These are phyloP conservation scores for Ehretia macrophylla DNA, from an alignment of 257 asterid genomes.

Conservation along the genomic window DNA sequence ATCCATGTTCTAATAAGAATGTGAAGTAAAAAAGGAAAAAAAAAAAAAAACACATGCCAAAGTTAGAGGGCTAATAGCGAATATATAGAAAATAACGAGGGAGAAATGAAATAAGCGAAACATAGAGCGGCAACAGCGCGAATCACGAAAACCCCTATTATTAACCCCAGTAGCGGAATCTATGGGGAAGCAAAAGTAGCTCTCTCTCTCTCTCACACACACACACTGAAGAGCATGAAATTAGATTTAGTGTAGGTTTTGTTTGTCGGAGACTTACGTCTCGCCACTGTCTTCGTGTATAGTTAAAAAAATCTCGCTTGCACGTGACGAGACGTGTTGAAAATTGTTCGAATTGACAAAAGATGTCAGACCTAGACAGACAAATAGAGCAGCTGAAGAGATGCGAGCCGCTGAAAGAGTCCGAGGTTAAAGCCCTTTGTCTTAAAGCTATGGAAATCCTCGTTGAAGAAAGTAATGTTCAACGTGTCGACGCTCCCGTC, in stretches of 20 bases:
- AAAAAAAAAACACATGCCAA: neutral
- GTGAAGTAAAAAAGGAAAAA: too few species aligned
- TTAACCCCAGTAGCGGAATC: neutral
- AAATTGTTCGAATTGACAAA: slow-evolving; percentile 12
- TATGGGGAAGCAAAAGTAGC: slow-evolving; percentile 4
- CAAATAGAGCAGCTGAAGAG: slow-evolving; percentile 91
- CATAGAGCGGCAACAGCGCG: slow-evolving; percentile 28
- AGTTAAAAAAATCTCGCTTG: too few species aligned
- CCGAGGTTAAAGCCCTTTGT: slow-evolving; percentile 83
- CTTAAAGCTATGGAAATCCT: slow-evolving; percentile 92
- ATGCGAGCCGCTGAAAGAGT: slow-evolving; percentile 84
- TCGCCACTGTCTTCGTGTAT: too few species aligned
- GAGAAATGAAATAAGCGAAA: neutral
- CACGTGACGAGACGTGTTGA: too few species aligned
- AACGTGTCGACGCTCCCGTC: slow-evolving; percentile 92
- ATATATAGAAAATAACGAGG: neutral
- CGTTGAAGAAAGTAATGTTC: slow-evolving; percentile 94
- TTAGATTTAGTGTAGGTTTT: too few species aligned
- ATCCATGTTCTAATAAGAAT: too few species aligned
- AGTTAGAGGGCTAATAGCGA: neutral
- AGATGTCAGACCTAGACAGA: slow-evolving; percentile 90
- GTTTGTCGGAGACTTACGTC: too few species aligned
- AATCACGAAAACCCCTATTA: slow-evolving; percentile 31
- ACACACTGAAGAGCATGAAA: slow-evolving; percentile 11
- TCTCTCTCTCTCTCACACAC: too few species aligned